phyloP scores from a whole-genome alignment of 208 protist species.

The Leishmania amazonensis region DNA sequence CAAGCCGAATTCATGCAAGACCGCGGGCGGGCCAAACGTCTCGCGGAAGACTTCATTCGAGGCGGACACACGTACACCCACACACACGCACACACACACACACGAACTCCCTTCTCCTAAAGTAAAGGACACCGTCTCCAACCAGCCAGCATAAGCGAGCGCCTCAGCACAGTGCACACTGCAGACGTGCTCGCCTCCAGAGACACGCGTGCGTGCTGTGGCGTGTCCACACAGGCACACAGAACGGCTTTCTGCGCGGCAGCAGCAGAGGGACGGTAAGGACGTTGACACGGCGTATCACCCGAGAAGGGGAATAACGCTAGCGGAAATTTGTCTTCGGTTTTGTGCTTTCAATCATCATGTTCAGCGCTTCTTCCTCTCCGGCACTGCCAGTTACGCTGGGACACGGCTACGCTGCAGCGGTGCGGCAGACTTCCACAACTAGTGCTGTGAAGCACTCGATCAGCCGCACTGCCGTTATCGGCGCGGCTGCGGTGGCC shows the following conservation, averaged over 20 bases:
- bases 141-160: not conserved
- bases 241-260: not conserved
- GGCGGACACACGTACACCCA: not conserved
- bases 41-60: not conserved
- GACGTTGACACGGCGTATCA: not conserved
- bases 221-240: not conserved
- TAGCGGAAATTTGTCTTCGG: not conserved
- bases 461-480: not conserved
- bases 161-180: not conserved
- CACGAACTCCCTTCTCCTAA: not conserved
- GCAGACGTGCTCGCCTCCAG: not conserved
- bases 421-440: not conserved
- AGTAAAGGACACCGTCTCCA: not conserved
- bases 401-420: conserved; percentile 8
- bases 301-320: not conserved
- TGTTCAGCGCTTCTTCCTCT: conserved; percentile 18
- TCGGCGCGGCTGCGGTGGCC: conserved; percentile 4
- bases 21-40: not conserved
- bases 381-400: not conserved
- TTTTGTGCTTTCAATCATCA: not conserved
- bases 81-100: not conserved
- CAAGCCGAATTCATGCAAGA: not conserved
- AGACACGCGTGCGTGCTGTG: not conserved
- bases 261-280: not conserved
- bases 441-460: not conserved